Base-by-base conservation (phyloP, 495 filamentous ascomycete genomes). In the Mytilinidion resinicola region DNA sequence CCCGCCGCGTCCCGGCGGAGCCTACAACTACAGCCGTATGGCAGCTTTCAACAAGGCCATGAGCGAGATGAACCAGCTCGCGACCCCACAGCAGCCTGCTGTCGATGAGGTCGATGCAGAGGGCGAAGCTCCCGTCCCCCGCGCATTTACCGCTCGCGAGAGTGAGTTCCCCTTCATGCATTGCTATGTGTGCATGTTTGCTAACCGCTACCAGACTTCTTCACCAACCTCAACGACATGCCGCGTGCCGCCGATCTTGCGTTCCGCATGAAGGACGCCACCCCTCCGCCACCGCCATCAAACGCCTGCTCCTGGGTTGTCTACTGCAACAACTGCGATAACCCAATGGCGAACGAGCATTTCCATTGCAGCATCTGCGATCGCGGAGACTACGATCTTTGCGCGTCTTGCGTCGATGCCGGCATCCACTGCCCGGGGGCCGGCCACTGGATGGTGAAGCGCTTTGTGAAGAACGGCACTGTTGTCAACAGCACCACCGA, bases 311-410 rank as follows among this genome's bases (percentile, higher is more conserved):
- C 73, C 19, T 83, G 80, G 70, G 83, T 80, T 37, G 90, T 98
- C 51, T 96, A 87, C 77, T 99, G 93, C 82, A 96, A 99, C 74
- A 80, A 83, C 66, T 99, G 93, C 68, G 83, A 91, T 54, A 73
- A 73, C 20, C 79, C 83, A 36, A 89, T 96, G 64, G 77, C 84
- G 36, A 83, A 90, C 62, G 81, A 80, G 20, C 93, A 99, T 68
- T 99, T 88, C 70, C 93, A 99, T 73, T 99, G 93, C 77, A 86
- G 88, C 65, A 87, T 84, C 54, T 99, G 95, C 71, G 89, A 96
- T 60, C 78, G 85, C 52, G 93, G 93, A 33, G 95, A 99, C 72
- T 99, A 90, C 67, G 93, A 99, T 66, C 82, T 99, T 50, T 99
- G 93, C 75, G 80, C 81, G 54, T 69, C 76, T 33, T 99, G 93